Percentiles rank a stretch among this genome's conserved stretches.
Conservation (phyloP, 2,329 filamentous ascomycete genomes). For the Xylariaceae sp. region DNA sequence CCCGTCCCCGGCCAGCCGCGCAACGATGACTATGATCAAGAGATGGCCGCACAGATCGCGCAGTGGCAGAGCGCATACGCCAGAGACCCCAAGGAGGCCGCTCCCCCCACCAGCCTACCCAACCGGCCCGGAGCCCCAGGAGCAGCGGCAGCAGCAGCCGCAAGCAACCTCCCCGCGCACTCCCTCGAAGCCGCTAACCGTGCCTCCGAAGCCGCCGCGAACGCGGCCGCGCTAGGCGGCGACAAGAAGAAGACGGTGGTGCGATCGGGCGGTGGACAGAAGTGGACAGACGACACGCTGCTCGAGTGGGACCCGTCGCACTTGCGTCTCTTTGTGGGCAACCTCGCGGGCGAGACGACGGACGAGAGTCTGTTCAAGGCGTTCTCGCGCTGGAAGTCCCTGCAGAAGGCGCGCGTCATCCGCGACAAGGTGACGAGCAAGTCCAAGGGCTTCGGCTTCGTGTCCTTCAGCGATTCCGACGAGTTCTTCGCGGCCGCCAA, state of each 20-base stretch:
- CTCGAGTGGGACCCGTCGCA: constrained; percentile 96
- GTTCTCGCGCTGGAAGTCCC: constrained; percentile 79
- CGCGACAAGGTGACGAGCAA: constrained; percentile 95
- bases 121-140: constrained; percentile 22
- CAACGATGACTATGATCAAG: constrained; percentile 57
- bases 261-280: constrained; percentile 82
- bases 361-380: constrained; percentile 94
- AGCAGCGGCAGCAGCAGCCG: constrained; percentile 6
- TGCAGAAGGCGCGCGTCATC: constrained; percentile 89
- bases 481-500: constrained; percentile 95
- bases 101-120: constrained; percentile 25
- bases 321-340: constrained; percentile 92
- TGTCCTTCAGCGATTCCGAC: constrained; percentile 90
- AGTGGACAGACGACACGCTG: constrained; percentile 82
- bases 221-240: constrained; percentile 42
- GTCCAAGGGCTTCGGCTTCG: constrained; percentile 93
- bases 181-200: constrained; percentile 30
- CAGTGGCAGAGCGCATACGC: constrained; percentile 92
- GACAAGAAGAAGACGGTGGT: constrained; percentile 79
- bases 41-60: constrained; percentile 85
- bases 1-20: constrained; percentile 51
- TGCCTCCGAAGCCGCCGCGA: constrained; percentile 34
- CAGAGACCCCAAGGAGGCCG: constrained; percentile 47
- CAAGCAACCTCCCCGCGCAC: constrained; percentile 35
- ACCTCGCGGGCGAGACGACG: constrained; percentile 93